Conservation (phyloP, 352 stramenopile genomes). For the Phytopythium mirpurense region DNA sequence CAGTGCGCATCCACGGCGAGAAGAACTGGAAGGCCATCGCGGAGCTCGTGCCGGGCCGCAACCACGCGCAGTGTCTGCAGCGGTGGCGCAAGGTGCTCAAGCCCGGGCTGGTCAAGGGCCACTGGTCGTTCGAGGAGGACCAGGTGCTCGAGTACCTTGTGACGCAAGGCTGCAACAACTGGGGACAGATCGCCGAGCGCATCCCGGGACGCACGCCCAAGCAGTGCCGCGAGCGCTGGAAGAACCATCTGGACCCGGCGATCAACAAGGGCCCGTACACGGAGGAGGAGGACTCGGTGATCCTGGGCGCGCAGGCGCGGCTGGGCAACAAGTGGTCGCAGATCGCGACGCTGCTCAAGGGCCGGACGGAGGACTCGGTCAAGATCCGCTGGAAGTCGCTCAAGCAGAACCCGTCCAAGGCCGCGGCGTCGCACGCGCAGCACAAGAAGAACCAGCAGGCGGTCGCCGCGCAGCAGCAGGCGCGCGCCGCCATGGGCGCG, state of each 20-base stretch:
- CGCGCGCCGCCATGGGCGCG: constrained; percentile 30
- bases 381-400: constrained; percentile 92
- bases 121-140: constrained; percentile 95
- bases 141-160: constrained; percentile 89
- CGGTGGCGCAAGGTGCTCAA: constrained; percentile 92
- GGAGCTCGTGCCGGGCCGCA: constrained; percentile 73
- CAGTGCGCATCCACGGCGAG: constrained; percentile 76
- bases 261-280: constrained; percentile 96
- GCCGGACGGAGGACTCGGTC: constrained; percentile 90
- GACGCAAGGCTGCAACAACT: constrained; percentile 90
- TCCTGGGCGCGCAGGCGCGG: constrained; percentile 86
- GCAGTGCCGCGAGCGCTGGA: constrained; percentile 89
- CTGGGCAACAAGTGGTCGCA: constrained; percentile 96
- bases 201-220: constrained; percentile 92
- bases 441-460: constrained; percentile 78
- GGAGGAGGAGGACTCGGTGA: constrained; percentile 91
- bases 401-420: constrained; percentile 82
- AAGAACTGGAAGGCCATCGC: constrained; percentile 90
- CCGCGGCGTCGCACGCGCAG: constrained; percentile 65
- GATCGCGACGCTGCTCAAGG: constrained; percentile 91
- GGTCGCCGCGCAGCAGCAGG: constrained; percentile 26
- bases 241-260: constrained; percentile 83
- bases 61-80: constrained; percentile 87
- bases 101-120: constrained; percentile 93
- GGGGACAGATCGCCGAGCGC: constrained; percentile 88